Evolutionary conservation across 306 rosid genomes (phyloP).

Genomic region (Senna siamea): DNA sequence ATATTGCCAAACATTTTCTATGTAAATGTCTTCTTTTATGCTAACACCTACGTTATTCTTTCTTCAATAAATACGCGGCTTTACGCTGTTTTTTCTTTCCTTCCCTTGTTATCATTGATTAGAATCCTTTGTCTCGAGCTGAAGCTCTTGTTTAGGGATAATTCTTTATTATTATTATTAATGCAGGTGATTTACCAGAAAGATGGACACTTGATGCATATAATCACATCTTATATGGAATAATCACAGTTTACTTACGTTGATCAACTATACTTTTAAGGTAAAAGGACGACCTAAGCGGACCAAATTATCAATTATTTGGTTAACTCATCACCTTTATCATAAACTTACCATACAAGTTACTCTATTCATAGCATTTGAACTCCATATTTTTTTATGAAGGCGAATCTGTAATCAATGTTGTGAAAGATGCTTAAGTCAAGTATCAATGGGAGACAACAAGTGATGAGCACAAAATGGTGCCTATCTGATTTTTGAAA

Average conservation of each 20-base stretch:
- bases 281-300: neutral
- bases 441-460: neutral
- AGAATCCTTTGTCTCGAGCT: no score
- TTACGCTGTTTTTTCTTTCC: neutral
- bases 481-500: conserved; percentile 34
- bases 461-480: neutral
- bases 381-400: neutral
- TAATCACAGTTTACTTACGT: neutral
- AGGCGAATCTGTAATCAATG: neutral
- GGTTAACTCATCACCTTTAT: neutral
- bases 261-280: neutral
- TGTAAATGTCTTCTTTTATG: conserved; percentile 31
- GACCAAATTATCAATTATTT: neutral
- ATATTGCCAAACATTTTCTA: conserved; percentile 1
- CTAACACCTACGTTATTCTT: conserved; percentile 27
- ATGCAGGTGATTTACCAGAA: neutral
- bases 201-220: neutral
- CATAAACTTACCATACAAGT: neutral
- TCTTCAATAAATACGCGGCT: conserved; percentile 32
- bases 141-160: no score
- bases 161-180: no score
- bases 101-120: neutral
- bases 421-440: neutral
- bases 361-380: neutral
- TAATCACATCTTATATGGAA: neutral